These are phyloP conservation scores for Polytolypa hystricis DNA, from an alignment of 2,329 filamentous ascomycete species.

Conservation along the genomic window DNA sequence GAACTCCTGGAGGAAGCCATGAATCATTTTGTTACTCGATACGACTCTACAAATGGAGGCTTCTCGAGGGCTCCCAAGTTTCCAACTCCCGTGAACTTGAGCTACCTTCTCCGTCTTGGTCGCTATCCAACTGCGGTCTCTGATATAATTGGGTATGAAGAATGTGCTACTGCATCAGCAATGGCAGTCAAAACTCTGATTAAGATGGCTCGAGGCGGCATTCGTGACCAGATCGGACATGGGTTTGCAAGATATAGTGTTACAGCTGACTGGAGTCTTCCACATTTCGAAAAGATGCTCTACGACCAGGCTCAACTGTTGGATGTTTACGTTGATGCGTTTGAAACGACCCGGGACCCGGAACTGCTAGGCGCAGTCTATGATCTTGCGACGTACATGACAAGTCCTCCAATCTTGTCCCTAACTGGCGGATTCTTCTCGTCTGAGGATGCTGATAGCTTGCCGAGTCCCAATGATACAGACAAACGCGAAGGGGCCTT, in stretches of 20 bases:
- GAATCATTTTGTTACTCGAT: constrained; percentile 67
- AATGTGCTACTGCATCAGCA: constrained; percentile 59
- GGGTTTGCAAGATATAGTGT: constrained; percentile 80
- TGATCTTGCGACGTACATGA: constrained; percentile 80
- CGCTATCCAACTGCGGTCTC: constrained; percentile 61
- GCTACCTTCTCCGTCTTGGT: constrained; percentile 66
- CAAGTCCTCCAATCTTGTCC: constrained; percentile 55
- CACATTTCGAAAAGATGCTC: constrained; percentile 95
- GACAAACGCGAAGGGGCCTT: constrained; percentile 87
- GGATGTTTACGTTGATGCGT: constrained; percentile 75
- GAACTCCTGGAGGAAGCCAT: constrained; percentile 88
- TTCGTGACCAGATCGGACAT: constrained; percentile 65
- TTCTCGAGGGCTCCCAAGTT: constrained; percentile 81
- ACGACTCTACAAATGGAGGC: constrained; percentile 65
- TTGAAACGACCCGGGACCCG: constrained; percentile 54
- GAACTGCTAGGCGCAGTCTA: constrained; percentile 69
- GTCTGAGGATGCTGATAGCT: constrained; percentile 83
- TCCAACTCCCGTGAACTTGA: constrained; percentile 72
- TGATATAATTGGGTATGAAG: constrained; percentile 76
- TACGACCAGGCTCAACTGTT: constrained; percentile 85
- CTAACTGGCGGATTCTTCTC: constrained; percentile 67
- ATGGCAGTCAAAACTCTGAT: constrained; percentile 76
- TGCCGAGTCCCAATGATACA: constrained; percentile 58
- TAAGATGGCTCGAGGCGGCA: constrained; percentile 61
- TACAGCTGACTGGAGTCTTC: constrained; percentile 83